phyloP scores from a whole-genome alignment of 371 early-diverging fungal genomes.

The Rhizopus microsporus region DNA sequence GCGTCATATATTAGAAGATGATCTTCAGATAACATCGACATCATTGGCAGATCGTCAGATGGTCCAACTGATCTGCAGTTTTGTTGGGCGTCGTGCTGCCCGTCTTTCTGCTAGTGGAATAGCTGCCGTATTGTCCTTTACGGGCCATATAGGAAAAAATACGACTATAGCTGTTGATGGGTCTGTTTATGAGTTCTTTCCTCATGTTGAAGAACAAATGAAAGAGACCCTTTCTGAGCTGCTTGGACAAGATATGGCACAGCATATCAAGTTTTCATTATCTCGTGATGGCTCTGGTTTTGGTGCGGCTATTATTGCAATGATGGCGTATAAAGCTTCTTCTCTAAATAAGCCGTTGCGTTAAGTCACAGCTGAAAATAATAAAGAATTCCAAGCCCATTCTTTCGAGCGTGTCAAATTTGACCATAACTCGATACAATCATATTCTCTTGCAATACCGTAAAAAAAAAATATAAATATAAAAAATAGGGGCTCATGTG shows the following conservation, averaged over 20 bases:
- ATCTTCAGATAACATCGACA: constrained; percentile 65
- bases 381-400: too few species aligned
- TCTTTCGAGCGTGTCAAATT: too few species aligned
- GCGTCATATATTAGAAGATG: constrained; percentile 73
- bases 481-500: too few species aligned
- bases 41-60: constrained; percentile 79
- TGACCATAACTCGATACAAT: too few species aligned
- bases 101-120: constrained; percentile 75
- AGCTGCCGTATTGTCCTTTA: constrained; percentile 66
- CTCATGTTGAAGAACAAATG: constrained; percentile 76
- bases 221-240: constrained; percentile 65
- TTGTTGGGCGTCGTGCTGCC: constrained; percentile 86
- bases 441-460: too few species aligned
- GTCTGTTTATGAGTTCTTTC: constrained; percentile 87
- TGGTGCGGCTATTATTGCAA: constrained; percentile 52
- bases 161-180: constrained; percentile 76
- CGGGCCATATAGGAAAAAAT: constrained; percentile 49
- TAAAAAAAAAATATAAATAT: too few species aligned
- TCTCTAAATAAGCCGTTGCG: constrained; percentile 67
- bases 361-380: constrained; percentile 31
- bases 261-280: constrained; percentile 25
- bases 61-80: constrained; percentile 72
- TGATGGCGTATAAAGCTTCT: constrained; percentile 37
- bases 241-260: constrained; percentile 56
- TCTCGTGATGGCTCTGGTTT: constrained; percentile 49